Evolutionary conservation across 768 basidiomycete species (phyloP).

Genomic region (Boletus sp.): DNA sequence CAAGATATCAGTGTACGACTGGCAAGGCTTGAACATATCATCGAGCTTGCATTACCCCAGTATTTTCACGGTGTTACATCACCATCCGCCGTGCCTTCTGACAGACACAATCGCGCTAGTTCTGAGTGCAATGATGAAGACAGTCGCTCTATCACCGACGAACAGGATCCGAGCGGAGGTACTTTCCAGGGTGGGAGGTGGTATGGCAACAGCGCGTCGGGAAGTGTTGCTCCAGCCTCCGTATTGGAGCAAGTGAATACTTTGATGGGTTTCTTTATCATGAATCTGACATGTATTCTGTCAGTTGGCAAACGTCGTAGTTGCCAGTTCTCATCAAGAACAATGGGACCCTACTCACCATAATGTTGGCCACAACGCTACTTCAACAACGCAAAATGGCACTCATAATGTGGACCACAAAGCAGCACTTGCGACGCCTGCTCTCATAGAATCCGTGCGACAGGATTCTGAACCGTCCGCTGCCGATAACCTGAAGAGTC

Average conservation of each 20-base stretch:
- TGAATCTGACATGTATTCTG: slow-evolving; percentile 20
- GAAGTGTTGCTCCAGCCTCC: slow-evolving; percentile 76
- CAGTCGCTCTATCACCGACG: slow-evolving; percentile 66
- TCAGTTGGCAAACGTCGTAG: slow-evolving; percentile 54
- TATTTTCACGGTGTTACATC: slow-evolving; percentile 48
- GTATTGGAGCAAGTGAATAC: slow-evolving; percentile 72
- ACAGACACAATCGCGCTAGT: slow-evolving; percentile 42
- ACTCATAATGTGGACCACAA: slow-evolving; percentile 27
- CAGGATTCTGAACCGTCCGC: slow-evolving; percentile 49
- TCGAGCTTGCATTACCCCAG: slow-evolving; percentile 77
- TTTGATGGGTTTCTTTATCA: slow-evolving; percentile 14
- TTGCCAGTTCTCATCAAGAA: slow-evolving; percentile 36
- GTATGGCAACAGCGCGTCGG: slow-evolving; percentile 81
- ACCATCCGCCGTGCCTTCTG: slow-evolving; percentile 30
- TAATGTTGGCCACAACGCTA: slow-evolving; percentile 7
- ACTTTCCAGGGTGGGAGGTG: slow-evolving; percentile 82
- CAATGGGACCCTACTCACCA: slow-evolving; percentile 25
- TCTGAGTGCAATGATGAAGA: slow-evolving; percentile 62
- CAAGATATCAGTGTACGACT: slow-evolving; percentile 75
- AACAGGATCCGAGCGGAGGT: slow-evolving; percentile 72
- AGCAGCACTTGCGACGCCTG: slow-evolving; percentile 25
- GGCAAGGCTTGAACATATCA: slow-evolving; percentile 73
- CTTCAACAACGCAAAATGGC: slow-evolving; percentile 21
- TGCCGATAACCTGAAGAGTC: slow-evolving; percentile 76
- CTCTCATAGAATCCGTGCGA: slow-evolving; percentile 41